phyloP scores from a whole-genome alignment of 2,329 filamentous ascomycete species.

The Cladophialophora yegresii region DNA sequence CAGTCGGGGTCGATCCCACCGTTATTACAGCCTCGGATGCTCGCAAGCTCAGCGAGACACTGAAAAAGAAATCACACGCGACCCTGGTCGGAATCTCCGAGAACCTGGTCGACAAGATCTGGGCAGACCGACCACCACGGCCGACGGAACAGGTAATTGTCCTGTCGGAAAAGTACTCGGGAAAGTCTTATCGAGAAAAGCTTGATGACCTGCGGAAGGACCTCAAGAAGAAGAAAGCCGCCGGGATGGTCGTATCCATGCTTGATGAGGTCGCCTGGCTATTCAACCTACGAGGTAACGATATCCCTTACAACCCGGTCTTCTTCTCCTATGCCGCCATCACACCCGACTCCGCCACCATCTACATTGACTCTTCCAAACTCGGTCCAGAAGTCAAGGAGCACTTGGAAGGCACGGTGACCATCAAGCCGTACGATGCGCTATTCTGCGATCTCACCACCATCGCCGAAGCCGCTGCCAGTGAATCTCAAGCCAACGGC shows the following conservation, averaged over 20 bases:
- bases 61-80: slow-evolving; percentile 80
- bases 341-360: slow-evolving; percentile 71
- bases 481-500: slow-evolving; percentile 41
- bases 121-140: slow-evolving; percentile 71
- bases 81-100: slow-evolving; percentile 72
- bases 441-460: slow-evolving; percentile 77
- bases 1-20: slow-evolving; percentile 86
- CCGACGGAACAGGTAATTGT: slow-evolving; percentile 76
- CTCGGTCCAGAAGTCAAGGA: slow-evolving; percentile 66
- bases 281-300: slow-evolving; percentile 93
- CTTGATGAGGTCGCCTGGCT: slow-evolving; percentile 97
- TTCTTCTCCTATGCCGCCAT: slow-evolving; percentile 96
- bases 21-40: slow-evolving; percentile 76
- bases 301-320: slow-evolving; percentile 96
- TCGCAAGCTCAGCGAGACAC: slow-evolving; percentile 77
- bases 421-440: slow-evolving; percentile 75
- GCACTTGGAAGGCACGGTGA: slow-evolving; percentile 70
- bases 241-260: slow-evolving; percentile 77
- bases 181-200: slow-evolving; percentile 80
- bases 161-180: slow-evolving; percentile 71
- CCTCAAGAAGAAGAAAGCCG: slow-evolving; percentile 82
- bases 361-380: slow-evolving; percentile 84
- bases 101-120: slow-evolving; percentile 90
- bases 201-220: slow-evolving; percentile 86
- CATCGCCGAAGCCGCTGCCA: slow-evolving; percentile 55